These are phyloP conservation scores for Nectriaceae sp. DNA, from an alignment of 2,329 filamentous ascomycete genomes.

Conservation along the genomic window DNA sequence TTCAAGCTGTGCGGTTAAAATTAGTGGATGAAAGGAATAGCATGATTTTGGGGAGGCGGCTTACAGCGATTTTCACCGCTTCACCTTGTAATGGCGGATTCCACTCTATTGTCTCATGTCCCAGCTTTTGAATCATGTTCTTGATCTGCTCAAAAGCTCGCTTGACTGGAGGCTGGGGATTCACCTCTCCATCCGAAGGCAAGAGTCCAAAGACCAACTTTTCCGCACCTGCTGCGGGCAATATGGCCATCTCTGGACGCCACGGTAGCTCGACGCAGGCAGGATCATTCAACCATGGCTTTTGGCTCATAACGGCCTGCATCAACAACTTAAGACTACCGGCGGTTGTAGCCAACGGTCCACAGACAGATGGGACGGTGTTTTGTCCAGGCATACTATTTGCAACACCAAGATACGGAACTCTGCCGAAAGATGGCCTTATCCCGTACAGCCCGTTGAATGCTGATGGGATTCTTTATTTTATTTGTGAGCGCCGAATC, in stretches of 20 bases:
- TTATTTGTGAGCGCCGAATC: too few species aligned
- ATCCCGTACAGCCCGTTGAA: constrained; percentile 34
- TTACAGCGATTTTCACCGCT: constrained; percentile 13
- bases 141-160: constrained; percentile 32
- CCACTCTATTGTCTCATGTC: constrained; percentile 34
- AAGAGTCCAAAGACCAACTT: constrained; percentile 1
- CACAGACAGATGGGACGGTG: constrained; percentile 35
- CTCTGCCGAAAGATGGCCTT: constrained; percentile 21
- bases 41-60: too few species aligned
- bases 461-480: constrained; percentile 34
- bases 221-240: constrained; percentile 5
- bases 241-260: constrained; percentile 20
- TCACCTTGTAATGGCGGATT: constrained; percentile 14
- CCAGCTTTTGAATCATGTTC: constrained; percentile 24
- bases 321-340: constrained; percentile 22
- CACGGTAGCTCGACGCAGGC: constrained; percentile 38
- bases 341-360: constrained; percentile 33
- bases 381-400: constrained; percentile 38
- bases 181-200: constrained; percentile 18
- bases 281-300: constrained; percentile 40
- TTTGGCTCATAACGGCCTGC: constrained; percentile 31
- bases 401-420: constrained; percentile 35
- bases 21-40: too few species aligned
- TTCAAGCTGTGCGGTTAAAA: constrained; percentile 27
- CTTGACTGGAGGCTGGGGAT: constrained; percentile 39